Conservation (phyloP, 257 asterid species). For the Ocimum tenuiflorum region DNA sequence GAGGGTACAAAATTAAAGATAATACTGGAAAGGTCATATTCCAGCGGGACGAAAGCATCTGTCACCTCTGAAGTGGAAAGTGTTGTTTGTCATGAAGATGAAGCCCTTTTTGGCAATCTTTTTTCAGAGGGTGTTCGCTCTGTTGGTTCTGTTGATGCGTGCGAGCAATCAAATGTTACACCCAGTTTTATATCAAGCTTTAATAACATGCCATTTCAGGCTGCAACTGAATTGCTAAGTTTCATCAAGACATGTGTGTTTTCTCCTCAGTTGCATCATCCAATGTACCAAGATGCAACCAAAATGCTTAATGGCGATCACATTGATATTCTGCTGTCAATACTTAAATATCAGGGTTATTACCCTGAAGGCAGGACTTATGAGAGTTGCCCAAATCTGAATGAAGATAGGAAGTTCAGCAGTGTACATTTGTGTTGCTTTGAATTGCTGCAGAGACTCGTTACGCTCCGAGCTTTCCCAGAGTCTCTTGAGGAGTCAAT, state of each 20-base stretch:
- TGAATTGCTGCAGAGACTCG: conserved; percentile 66
- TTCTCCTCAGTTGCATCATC: conserved; percentile 66
- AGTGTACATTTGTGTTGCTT: conserved; percentile 55
- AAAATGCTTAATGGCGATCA: conserved; percentile 50
- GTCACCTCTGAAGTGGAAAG: conserved; percentile 65
- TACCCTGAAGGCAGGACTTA: conserved; percentile 45
- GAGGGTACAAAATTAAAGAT: conserved; percentile 81
- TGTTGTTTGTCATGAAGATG: conserved; percentile 75
- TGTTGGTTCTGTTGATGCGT: conserved; percentile 67
- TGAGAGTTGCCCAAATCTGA: conserved; percentile 33
- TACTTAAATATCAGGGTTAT: conserved; percentile 48
- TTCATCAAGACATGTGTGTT: conserved; percentile 58
- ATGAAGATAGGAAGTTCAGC: conserved; percentile 56
- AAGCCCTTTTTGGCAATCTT: conserved; percentile 97
- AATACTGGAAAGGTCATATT: conserved; percentile 58
- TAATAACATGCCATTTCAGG: conserved; percentile 73
- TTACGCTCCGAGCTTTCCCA: conserved; percentile 50
- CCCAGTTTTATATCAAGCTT: conserved; percentile 44
- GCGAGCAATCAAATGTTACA: conserved; percentile 57
- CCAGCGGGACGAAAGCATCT: conserved; percentile 58
- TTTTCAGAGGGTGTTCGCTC: conserved; percentile 94
- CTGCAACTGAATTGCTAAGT: conserved; percentile 59
- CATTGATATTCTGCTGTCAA: conserved; percentile 52
- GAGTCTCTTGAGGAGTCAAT: conserved; percentile 60
- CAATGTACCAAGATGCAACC: conserved; percentile 54